Base-by-base conservation (phyloP, 805 yeast genomes). In the Cyberlindnera bimundalis region DNA sequence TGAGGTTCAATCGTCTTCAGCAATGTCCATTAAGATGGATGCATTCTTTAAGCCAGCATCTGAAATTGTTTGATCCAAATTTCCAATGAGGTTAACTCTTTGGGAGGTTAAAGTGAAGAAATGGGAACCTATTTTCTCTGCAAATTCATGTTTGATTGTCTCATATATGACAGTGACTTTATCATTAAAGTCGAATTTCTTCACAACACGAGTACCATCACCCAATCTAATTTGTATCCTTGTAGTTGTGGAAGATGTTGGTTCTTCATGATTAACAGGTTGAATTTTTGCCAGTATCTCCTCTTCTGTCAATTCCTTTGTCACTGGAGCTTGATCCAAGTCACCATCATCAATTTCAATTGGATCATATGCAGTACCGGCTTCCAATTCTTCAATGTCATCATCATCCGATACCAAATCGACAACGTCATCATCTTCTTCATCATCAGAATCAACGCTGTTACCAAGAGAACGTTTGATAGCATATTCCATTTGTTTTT, bases 151-250 rank as follows among this genome's bases (percentile, higher is more conserved):
- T 61, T 91, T 91, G 19, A 84, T 74, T 57, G 76, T 77, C 51
- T 79, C 82, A 59, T 74, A 93, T 2, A 93, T 60, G 1, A 58
- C 61, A 3, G 67, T 43, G 0, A 93, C 87, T 3, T 71, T 66
- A 48, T 85, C 95, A 4, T 65, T 59, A 10, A 74, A 54, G 8
- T 64, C 62, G 51, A 91, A 84, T 43, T 86, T 74, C 45, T 87
- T 81, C 10, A 91, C 82, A 11, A 82, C 65, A 43, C 97, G 71
- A 34, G 79, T 74, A n/a, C 98, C 97, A 53, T 82, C 87, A 14
- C 90, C 93, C 21, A 86, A 74, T 44, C 96, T 71, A n/a, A 93
- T 74, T 62, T 93, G 98, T 19, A 93, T 75, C 53, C 96, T 70
- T 0, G 79, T 69, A 3, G 48, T 27, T 4, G 37, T 18, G 7